A percentile compares a stretch with the other conserved stretches of the same genome.
Evolutionary conservation across 1,284 basidiomycete genomes (phyloP).

Genomic region (Fistulina hepatica): DNA sequence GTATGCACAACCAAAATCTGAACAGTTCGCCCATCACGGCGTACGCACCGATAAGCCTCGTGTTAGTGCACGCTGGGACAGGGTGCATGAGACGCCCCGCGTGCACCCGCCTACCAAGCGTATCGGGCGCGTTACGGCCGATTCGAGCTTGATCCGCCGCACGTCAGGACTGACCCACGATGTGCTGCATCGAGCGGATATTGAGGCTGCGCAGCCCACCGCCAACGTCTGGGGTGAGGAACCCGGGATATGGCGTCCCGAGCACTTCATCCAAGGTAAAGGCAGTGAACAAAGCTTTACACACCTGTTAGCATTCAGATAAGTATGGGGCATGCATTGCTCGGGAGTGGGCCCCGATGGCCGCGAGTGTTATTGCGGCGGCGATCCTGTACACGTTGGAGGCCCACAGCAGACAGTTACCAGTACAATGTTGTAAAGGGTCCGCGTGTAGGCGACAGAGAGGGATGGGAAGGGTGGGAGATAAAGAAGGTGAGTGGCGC

Average conservation of each 20-base stretch:
- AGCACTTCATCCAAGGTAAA: conserved; percentile 21
- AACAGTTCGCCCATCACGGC: conserved; percentile 21
- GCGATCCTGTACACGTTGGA: conserved; percentile 27
- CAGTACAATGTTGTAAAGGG: too few relatives aligned
- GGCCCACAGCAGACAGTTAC: too few relatives aligned
- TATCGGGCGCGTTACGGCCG: conserved; percentile 25
- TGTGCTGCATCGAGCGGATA: conserved; percentile 19
- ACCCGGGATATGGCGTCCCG: conserved; percentile 30
- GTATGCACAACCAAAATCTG: conserved; percentile 25
- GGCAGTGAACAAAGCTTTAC: too few relatives aligned
- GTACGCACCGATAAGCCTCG: conserved; percentile 21
- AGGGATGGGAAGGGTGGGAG: too few relatives aligned
- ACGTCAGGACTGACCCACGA: conserved; percentile 1
- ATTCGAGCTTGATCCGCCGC: too few relatives aligned
- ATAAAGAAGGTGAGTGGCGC: too few relatives aligned
- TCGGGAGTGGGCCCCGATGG: conserved; percentile 35
- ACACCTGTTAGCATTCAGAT: conserved; percentile 33
- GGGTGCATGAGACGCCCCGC: conserved; percentile 35
- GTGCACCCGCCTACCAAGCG: conserved; percentile 37
- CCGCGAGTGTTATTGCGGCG: conserved; percentile 34
- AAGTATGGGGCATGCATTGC: conserved; percentile 33
- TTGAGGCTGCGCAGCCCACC: too few relatives aligned
- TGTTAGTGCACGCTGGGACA: conserved; percentile 25
- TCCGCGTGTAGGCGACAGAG: too few relatives aligned
- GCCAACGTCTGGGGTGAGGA: conserved; percentile 27